Evolutionary conservation across 164 flowering plant genomes (phyloP).

Genomic region (Stephania yunnanensis): DNA sequence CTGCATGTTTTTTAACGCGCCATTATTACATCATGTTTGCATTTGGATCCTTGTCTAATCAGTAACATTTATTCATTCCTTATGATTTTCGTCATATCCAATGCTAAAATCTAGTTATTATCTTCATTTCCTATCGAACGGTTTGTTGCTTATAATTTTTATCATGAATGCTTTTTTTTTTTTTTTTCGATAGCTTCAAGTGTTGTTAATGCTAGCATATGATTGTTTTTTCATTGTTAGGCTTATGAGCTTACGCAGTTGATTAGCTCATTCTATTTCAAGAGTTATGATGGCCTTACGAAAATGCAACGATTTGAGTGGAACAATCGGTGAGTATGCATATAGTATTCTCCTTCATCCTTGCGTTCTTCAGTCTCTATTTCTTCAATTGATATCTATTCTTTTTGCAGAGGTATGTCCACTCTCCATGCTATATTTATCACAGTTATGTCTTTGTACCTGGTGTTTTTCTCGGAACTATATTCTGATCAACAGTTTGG

Average conservation of each 20-base stretch:
- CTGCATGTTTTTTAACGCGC: background rate
- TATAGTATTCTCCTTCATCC: constrained; percentile 2
- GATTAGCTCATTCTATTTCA: constrained; percentile 57
- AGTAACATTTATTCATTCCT: background rate
- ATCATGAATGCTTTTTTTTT: background rate
- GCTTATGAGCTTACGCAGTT: constrained; percentile 62
- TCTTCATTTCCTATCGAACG: background rate
- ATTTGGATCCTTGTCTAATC: background rate
- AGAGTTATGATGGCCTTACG: constrained; percentile 59
- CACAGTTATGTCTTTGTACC: constrained; percentile 59
- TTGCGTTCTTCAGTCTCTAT: background rate
- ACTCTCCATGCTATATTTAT: constrained; percentile 85
- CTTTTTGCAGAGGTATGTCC: constrained; percentile 70
- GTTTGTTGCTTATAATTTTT: background rate
- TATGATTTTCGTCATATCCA: background rate
- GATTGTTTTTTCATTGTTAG: constrained; percentile 28
- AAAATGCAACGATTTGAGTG: constrained; percentile 76
- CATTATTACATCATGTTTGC: background rate
- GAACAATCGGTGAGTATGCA: constrained; percentile 72
- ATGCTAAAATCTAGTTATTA: background rate
- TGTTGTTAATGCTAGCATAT: background rate
- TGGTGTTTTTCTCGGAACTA: constrained; percentile 90
- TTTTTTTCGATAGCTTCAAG: background rate
- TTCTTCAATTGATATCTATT: constrained; percentile 5
- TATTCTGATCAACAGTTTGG: constrained; percentile 52